These are phyloP conservation scores for Tanozyma kutaoensis DNA, from an alignment of 805 yeast genomes.

Conservation along the genomic window DNA sequence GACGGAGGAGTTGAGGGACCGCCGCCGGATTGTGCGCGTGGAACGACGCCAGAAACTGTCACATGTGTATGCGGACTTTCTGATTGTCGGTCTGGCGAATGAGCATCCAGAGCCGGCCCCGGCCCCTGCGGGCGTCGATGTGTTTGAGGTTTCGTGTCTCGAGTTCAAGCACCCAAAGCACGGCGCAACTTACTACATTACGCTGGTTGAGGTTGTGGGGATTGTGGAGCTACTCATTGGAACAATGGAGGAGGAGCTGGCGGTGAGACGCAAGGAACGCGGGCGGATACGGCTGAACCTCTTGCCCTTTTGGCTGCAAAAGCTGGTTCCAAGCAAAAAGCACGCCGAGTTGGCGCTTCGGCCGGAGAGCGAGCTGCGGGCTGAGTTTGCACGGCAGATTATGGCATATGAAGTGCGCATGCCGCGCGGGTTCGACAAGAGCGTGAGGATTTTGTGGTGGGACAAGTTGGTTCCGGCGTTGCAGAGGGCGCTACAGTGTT, in stretches of 20 bases:
- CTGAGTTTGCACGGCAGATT: constrained; percentile 49
- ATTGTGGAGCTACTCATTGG: constrained; percentile 52
- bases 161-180: constrained; percentile 18
- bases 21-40: constrained; percentile 43
- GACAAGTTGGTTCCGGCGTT: constrained; percentile 45
- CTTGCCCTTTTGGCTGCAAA: constrained; percentile 56
- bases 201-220: constrained; percentile 55
- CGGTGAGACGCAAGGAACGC: constrained; percentile 44
- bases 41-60: constrained; percentile 40
- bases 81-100: constrained; percentile 37
- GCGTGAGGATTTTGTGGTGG: constrained; percentile 51
- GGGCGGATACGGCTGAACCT: constrained; percentile 56
- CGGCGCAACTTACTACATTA: constrained; percentile 29
- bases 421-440: constrained; percentile 60
- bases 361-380: constrained; percentile 20
- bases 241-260: constrained; percentile 26
- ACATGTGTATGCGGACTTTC: constrained; percentile 33
- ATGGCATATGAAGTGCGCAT: constrained; percentile 50
- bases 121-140: constrained; percentile 27
- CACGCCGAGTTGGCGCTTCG: constrained; percentile 8
- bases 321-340: constrained; percentile 36
- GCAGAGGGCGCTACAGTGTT: constrained; percentile 51
- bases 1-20: constrained; percentile 29
- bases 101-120: constrained; percentile 31
- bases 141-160: constrained; percentile 48